Evolutionary conservation across 768 basidiomycete species (phyloP), one percentile per base, ranked within the genome.

Genomic region (Termitomyces sp.): DNA sequence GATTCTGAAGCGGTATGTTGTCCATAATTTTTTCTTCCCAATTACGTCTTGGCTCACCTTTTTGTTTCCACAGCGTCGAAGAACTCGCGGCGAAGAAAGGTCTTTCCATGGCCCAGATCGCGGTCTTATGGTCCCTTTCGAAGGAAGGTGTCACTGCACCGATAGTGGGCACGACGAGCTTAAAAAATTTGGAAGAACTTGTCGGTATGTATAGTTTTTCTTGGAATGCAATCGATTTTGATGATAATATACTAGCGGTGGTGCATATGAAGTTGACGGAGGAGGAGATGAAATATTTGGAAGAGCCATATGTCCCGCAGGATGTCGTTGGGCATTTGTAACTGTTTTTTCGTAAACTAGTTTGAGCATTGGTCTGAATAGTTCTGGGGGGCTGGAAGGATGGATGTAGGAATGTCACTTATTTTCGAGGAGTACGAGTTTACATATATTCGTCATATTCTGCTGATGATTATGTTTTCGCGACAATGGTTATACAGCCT

Each of bases 221-320:
- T 34, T 15, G 5, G 17, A 14, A 10, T 15, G 15, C 15, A 32
- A 15, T 17, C 9, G 7, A 34, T 9, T 17, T 10, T 32, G 8
- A 32, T n/a, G 4, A 6, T 0, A 14, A 31, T 12, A 3, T 50
- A 36, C 5, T 54, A 81, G 81, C 69, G 11, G 81, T 74, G 7
- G 73, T 82, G n/a, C 66, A 84, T 58, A 62, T 86, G 32, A 73
- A 76, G 60, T 76, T 89, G 49, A 79, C 81, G 0, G 74, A 77
- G 0, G 85, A 87, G n/a, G 86, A 89, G 66, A 72, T 83, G 49
- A 78, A 82, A 69, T 77, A 77, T 57, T 78, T 89, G 38, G 80
- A 82, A 58, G 80, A 83, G 63, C 78, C 81, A 1, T 88, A 88
- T 73, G 51, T 69, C 57, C 75, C 84, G 1, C 74, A 76, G 60